Base-by-base conservation (phyloP, 2,329 filamentous ascomycete genomes). In the Apiospora kogelbergensis region DNA sequence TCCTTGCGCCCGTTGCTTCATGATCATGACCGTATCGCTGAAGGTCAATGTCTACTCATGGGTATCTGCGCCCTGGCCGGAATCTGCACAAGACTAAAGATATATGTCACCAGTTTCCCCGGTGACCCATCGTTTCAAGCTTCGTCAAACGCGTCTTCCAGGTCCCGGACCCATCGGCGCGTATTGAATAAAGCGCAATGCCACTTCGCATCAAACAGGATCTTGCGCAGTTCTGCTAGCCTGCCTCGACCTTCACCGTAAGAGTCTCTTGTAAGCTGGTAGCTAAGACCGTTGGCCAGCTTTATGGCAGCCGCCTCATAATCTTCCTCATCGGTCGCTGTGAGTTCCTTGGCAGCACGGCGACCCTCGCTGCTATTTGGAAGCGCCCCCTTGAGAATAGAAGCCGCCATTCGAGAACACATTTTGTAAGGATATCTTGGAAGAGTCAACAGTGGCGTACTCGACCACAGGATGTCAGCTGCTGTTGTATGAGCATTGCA, bases 401-500 rank as follows among this genome's bases (percentile, higher is more conserved):
- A 97, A 7, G 96, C 95, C 7, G 95, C 96, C 92, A 99, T 99
- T 67, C 96, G 92, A 57, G 94, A 97, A 80, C 96, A 99, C 96
- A 99, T 99, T 81, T 99, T 99, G 82, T 98, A 98, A 66, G 92
- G 89, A 79, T 98, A 98, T 44, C 96, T 89, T 13, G 96, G 95
- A 40, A 96, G 85, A 0, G 96, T 99, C 37, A 99, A 85, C 26
- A 99, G 84, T 6, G 96, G 96, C 0, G 96, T 98, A 74, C 95
- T 97, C 67, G 93, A 97, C 96, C 96, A 99, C 7, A 99, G 85
- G 1, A 98, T 92, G 76, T 99, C 96, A 15, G 96, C 97, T 1
- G 96, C 96, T 1, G 96, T 99, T 0, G 96, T 99, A 80, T 99
- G 96, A 1, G 95, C 96, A 77, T 99, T 99, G 81, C 96, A 99